These are phyloP conservation scores for Phylloboletellus chloephorus DNA, from an alignment of 1,284 basidiomycete species.

Conservation along the genomic window DNA sequence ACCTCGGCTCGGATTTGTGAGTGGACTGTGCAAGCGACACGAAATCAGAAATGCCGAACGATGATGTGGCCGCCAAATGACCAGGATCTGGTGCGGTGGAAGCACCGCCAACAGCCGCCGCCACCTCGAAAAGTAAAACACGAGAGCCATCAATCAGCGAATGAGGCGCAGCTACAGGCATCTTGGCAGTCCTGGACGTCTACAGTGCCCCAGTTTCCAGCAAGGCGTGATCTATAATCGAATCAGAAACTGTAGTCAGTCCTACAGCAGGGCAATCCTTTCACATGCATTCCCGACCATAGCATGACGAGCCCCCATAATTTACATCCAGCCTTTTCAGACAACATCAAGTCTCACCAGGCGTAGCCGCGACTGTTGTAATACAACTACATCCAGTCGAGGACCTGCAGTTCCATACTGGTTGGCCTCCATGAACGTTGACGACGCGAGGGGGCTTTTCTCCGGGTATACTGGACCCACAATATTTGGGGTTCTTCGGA, in stretches of 20 bases:
- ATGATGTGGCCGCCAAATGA: conserved; percentile 31
- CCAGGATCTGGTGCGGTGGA: conserved; percentile 41
- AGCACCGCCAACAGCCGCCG: conserved; percentile 50
- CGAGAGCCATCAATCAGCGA: conserved; percentile 38
- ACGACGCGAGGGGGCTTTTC: conserved; percentile 32
- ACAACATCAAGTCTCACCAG: conserved; percentile 19
- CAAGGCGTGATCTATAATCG: conserved; percentile 25
- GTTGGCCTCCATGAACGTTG: conserved; percentile 28
- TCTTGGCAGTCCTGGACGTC: conserved; percentile 30
- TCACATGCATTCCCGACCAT: conserved; percentile 31
- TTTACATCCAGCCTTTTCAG: conserved; percentile 30
- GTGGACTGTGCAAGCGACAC: conserved; percentile 45
- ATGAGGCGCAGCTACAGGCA: conserved; percentile 19
- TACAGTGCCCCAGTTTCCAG: conserved; percentile 28
- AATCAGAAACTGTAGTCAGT: background rate
- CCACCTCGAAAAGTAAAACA: conserved; percentile 54
- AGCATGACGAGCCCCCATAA: conserved; percentile 29
- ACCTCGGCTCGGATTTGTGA: conserved; percentile 66
- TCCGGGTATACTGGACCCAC: conserved; percentile 23
- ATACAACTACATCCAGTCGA: conserved; percentile 28
- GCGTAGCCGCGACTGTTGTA: conserved; percentile 34
- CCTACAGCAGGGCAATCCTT: background rate
- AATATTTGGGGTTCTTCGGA: conserved; percentile 28
- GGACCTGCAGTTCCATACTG: conserved; percentile 19
- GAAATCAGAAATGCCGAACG: conserved; percentile 55